Conservation (phyloP, 352 stramenopile genomes). For the Phytopythium litorale region DNA sequence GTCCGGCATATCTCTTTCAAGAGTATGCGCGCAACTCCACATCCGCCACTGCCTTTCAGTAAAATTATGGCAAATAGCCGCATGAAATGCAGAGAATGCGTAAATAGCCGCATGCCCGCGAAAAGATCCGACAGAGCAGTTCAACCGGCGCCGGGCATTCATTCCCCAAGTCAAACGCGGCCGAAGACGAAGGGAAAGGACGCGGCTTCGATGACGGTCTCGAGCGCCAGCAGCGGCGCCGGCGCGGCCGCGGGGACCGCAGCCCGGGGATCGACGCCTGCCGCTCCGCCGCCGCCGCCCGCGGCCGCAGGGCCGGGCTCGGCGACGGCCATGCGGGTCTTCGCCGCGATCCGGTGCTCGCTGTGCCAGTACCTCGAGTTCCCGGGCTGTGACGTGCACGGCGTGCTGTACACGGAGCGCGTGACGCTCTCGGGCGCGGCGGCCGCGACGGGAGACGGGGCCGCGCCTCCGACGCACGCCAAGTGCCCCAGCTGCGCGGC, state of each 20-base stretch:
- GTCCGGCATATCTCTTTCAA: no score
- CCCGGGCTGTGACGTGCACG: constrained; percentile 82
- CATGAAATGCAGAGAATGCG: no score
- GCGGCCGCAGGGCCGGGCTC: constrained; percentile 1
- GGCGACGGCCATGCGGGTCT: constrained; percentile 39
- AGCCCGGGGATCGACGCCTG: background rate
- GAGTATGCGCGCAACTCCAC: no score
- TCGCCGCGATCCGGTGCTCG: constrained; percentile 79
- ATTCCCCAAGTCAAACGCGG: constrained; percentile 1
- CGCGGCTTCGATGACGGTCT: constrained; percentile 33
- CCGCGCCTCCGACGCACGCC: constrained; percentile 35
- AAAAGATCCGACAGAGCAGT: background rate
- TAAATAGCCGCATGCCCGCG: no score
- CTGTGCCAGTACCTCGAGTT: constrained; percentile 87
- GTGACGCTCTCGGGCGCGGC: constrained; percentile 12
- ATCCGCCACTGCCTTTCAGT: no score
- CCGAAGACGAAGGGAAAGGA: background rate
- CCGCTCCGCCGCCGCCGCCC: constrained; percentile 1
- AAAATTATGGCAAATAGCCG: no score
- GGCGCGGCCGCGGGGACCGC: constrained; percentile 6
- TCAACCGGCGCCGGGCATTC: background rate
- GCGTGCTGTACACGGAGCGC: constrained; percentile 74
- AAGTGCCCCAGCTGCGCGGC: constrained; percentile 83
- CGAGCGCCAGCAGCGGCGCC: constrained; percentile 26
- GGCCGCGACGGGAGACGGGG: constrained; percentile 6